These are phyloP conservation scores for Rhizopus delemar DNA, from an alignment of 371 early-diverging fungal species.

Conservation along the genomic window DNA sequence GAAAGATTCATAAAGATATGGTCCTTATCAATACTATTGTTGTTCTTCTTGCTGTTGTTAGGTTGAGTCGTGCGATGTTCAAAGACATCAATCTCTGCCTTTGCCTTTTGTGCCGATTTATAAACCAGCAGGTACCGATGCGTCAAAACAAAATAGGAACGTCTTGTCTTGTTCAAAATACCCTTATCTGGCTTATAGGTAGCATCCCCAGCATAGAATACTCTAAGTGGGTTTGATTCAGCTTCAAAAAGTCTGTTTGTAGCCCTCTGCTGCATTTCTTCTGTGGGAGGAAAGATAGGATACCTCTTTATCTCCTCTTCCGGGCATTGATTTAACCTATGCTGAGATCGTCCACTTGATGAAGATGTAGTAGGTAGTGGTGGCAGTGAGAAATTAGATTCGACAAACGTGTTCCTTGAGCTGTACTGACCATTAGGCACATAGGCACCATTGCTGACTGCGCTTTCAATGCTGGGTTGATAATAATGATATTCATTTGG, in stretches of 20 bases:
- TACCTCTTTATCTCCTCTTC: neutral
- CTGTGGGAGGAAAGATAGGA: constrained; percentile 21
- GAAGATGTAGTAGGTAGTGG: neutral
- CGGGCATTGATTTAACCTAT: neutral
- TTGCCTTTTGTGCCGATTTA: constrained; percentile 38
- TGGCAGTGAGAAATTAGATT: too few relatives aligned
- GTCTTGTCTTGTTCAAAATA: constrained; percentile 20
- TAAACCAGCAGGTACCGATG: constrained; percentile 34
- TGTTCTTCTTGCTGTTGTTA: neutral
- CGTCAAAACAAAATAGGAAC: constrained; percentile 35
- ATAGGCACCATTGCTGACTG: too few relatives aligned
- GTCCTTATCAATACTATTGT: constrained; percentile 20
- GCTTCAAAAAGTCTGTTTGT: constrained; percentile 1
- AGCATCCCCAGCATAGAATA: constrained; percentile 38
- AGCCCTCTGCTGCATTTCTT: constrained; percentile 5
- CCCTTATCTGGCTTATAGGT: constrained; percentile 25
- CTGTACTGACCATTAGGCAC: too few relatives aligned
- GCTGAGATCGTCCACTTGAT: neutral
- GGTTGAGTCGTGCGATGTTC: neutral
- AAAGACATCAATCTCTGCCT: constrained; percentile 26
- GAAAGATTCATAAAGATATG: constrained; percentile 24
- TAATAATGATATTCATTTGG: too few relatives aligned
- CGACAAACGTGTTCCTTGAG: too few relatives aligned
- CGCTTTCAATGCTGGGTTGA: too few relatives aligned
- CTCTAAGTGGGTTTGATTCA: constrained; percentile 18